Conservation (phyloP, 139 green algal species). For the Tetradesmus lagerheimii region DNA sequence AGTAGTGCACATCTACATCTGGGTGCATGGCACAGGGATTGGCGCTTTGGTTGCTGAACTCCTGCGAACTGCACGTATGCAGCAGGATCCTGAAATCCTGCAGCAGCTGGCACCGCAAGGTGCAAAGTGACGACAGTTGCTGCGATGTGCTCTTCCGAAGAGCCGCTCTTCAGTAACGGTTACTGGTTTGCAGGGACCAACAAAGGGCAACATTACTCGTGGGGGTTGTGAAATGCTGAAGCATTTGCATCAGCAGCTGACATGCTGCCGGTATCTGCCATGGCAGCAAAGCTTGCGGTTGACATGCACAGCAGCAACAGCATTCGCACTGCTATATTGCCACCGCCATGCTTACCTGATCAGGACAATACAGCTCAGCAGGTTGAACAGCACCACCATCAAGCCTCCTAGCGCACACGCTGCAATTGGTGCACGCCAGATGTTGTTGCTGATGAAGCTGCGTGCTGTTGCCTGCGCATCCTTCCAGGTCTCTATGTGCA, state of each 20-base stretch:
- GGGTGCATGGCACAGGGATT: too few species aligned
- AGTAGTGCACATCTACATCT: too few species aligned
- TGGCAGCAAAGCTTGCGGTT: not conserved
- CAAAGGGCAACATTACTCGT: too few species aligned
- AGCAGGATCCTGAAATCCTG: too few species aligned
- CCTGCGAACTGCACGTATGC: too few species aligned
- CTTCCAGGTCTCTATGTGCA: slow-evolving; percentile 45
- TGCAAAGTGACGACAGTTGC: too few species aligned
- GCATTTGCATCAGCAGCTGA: not conserved
- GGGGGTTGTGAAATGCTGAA: too few species aligned
- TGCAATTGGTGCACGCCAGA: slow-evolving; percentile 47
- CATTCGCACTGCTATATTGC: not conserved
- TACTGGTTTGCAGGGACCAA: too few species aligned
- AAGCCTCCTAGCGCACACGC: slow-evolving; percentile 44
- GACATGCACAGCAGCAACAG: not conserved
- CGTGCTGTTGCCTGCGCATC: slow-evolving; percentile 15
- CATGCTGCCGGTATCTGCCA: not conserved
- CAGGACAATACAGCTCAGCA: slow-evolving; percentile 43
- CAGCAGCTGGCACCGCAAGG: too few species aligned
- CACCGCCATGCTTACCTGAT: not conserved
- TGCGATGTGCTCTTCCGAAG: too few species aligned
- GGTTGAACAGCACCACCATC: slow-evolving; percentile 51
- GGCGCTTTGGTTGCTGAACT: too few species aligned
- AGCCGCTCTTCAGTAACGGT: too few species aligned
- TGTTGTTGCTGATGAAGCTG: slow-evolving; percentile 48